Evolutionary conservation across 805 yeast genomes (phyloP), one percentile per base, ranked within the genome.

Genomic region (Starmerella floricola): DNA sequence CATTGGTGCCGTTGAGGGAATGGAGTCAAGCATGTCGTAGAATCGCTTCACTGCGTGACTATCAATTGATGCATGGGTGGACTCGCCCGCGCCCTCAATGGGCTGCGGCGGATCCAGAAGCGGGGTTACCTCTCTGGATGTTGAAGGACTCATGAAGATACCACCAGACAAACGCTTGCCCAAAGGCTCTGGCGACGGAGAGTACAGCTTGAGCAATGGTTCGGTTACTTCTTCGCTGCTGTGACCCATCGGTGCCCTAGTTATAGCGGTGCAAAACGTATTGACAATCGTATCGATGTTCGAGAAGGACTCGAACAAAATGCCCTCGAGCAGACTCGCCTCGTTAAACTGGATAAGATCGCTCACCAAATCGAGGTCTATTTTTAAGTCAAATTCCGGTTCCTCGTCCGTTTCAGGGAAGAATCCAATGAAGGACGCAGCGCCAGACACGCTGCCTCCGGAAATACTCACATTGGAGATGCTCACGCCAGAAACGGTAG

Each of bases 1-100:
- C 50, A 54, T 54, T 1, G 58, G 56, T 6, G 45, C 41, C 3
- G 56, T 49, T 3, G 51, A 41, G 3, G 51, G 37, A 1, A 47
- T 49, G 8, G 45, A 24, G 11, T 38, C 51, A 15, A 52, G 48
- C 20, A 44, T 16, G 17, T 42, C 33, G 32, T 53, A 53, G 20
- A 52, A 16, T 8, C 21, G 26, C n/a, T 35, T 12, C 6, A 50
- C 51, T 2, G 42, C 36, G 13, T 31, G 44, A 4, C 26, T 23
- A 35, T 51, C 50, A 6, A 36, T 23, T 23, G n/a, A n/a, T n/a
- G n/a, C n/a, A n/a, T n/a, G n/a, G n/a, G n/a, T n/a, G n/a, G n/a
- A n/a, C n/a, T n/a, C n/a, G n/a, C n/a, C n/a, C n/a, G n/a, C n/a
- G n/a, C n/a, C n/a, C n/a, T n/a, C n/a, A n/a, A n/a, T n/a, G n/a